Base-by-base conservation (phyloP, 148 eudicot genomes). In the Camellia japonica region DNA sequence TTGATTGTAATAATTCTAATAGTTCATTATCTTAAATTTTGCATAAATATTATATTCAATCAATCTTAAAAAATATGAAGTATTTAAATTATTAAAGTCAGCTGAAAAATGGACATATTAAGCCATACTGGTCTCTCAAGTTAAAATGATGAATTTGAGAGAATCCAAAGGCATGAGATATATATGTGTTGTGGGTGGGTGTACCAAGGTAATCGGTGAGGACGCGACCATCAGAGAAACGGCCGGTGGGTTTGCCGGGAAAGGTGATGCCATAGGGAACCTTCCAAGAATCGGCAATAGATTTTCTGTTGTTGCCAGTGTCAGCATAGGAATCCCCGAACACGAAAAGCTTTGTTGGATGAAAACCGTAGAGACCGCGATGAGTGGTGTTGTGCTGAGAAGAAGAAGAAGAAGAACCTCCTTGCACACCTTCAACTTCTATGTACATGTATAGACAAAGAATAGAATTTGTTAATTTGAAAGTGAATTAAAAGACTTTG, bases 311-410 rank as follows among this genome's bases (percentile, higher is more conserved):
- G 78, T 95, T 94, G 0, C 98, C 98, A 0, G 97, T 91, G 55
- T 94, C 98, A 0, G 92, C 97, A 56, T 95, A 95, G 0, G 98
- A 95, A 80, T 95, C 98, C 19, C 98, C 98, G 43, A 95, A 95
- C 9, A 92, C 97, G 70, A 95, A 95, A 44, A 95, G 79, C 86
- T 86, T 93, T 15, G 82, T 75, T 9, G 80, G 75, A 13, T 46
- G 78, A 66, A 74, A 76, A 54, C 80, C 77, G 14, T 77, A 68
- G 0, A 68, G 44, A 3, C 49, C 63, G 0, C 52, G 79, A 8
- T 62, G 81, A 19, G 38, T 54, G 52, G 68, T 65, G 44, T 67
- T 74, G 54, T 18, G 79, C n/a, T 58, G 54, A 30, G 59, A 12
- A 66, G 68, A 14, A 49, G 61, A 12, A 30, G 38, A 30, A 30